Conservation (phyloP, 2,329 filamentous ascomycete species). For the Paracorniculantispora psalliotae region DNA sequence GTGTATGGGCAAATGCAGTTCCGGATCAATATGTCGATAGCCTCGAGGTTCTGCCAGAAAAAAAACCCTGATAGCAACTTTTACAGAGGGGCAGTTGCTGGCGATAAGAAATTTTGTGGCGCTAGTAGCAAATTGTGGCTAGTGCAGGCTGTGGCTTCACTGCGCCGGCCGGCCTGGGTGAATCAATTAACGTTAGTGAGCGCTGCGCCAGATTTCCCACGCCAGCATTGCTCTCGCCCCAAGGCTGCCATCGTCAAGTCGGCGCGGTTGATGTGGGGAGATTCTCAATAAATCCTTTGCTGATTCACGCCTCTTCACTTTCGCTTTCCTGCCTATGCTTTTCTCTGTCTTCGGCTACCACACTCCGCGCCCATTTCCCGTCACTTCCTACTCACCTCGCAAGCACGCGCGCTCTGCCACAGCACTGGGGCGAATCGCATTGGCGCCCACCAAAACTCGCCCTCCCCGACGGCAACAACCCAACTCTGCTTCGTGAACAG, state of each 20-base stretch:
- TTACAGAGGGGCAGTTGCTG: constrained; percentile 11
- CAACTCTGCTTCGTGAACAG: background rate
- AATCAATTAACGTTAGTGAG: constrained; percentile 9
- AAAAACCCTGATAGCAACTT: constrained; percentile 11
- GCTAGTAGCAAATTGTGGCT: background rate
- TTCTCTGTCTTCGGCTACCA: background rate
- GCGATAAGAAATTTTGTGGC: constrained; percentile 12
- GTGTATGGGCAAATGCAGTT: background rate
- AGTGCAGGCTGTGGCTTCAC: background rate
- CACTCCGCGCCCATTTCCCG: background rate
- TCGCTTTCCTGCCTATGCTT: background rate
- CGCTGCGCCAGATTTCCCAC: background rate
- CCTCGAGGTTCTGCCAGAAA: background rate
- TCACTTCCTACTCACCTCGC: background rate
- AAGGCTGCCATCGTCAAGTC: constrained; percentile 6
- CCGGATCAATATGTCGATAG: background rate
- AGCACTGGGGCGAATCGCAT: constrained; percentile 2
- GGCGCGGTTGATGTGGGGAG: background rate
- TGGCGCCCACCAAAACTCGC: background rate
- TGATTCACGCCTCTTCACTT: background rate
- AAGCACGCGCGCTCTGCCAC: background rate
- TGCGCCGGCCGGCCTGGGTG: background rate
- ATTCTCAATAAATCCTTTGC: background rate
- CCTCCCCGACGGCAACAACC: background rate
- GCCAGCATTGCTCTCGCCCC: background rate